Percentiles rank a stretch among this genome's conserved stretches.
phyloP scores from a whole-genome alignment of 352 stramenopile species.

The Pythium dissimile region DNA sequence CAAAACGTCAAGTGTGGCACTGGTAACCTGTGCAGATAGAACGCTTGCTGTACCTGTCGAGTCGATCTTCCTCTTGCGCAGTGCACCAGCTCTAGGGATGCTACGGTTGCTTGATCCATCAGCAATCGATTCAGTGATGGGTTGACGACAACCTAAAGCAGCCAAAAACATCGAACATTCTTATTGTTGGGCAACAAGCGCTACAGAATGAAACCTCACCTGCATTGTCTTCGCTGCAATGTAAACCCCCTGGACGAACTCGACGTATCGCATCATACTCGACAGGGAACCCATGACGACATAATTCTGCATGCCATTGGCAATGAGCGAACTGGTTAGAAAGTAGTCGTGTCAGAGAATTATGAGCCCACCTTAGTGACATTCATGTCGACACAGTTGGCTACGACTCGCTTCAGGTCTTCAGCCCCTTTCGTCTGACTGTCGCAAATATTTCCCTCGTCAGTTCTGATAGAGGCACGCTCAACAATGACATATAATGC shows the following conservation, averaged over 20 bases:
- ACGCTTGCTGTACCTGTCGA: conserved; percentile 35
- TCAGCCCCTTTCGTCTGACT: conserved; percentile 84
- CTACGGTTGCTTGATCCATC: conserved; percentile 82
- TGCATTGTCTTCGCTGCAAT: conserved; percentile 83
- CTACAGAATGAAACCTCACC: no score
- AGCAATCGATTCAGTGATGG: conserved; percentile 68
- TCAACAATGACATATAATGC: not conserved
- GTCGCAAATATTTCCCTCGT: not conserved
- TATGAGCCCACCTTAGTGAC: conserved; percentile 49
- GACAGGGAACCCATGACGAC: conserved; percentile 77
- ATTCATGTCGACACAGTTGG: conserved; percentile 81
- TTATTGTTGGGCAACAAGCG: no score
- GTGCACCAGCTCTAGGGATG: conserved; percentile 66
- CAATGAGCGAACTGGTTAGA: not conserved
- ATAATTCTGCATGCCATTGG: conserved; percentile 61
- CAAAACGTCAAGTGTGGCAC: not conserved
- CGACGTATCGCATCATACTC: conserved; percentile 83
- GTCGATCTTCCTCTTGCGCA: conserved; percentile 47
- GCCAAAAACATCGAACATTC: not conserved
- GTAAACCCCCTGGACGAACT: conserved; percentile 84
- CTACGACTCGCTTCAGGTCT: conserved; percentile 78
- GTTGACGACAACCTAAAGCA: conserved; percentile 61
- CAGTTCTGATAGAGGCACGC: no score
- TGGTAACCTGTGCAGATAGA: not conserved
- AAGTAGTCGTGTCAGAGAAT: not conserved